Base-by-base conservation (phyloP, 2,329 filamentous ascomycete species). In the Teratosphaeriaceae sp. region DNA sequence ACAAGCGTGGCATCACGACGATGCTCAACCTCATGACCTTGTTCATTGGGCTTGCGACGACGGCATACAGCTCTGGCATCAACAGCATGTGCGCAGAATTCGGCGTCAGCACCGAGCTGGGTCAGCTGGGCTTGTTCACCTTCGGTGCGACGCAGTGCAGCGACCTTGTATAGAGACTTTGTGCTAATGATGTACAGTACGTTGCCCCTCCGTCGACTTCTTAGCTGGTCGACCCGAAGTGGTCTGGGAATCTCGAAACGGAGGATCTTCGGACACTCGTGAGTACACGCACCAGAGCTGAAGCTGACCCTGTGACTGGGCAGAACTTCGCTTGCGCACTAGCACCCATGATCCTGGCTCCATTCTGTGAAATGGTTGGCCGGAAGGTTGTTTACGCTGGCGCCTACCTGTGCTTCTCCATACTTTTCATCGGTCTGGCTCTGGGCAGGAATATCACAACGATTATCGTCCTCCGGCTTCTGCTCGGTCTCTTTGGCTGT, bases 1-100 rank as follows among this genome's bases (percentile, higher is more conserved):
- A 66, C 44, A 74, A 74, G 58, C 59, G 64, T 3, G 66, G 68
- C 49, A 70, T 74, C 48, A 69, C 69, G 2, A 48, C 63, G 3
- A 63, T 73, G 34, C 66, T 75, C 12, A 73, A 71, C 51, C 48
- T 71, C 11, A 75, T 75, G 72, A 74, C 72, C 1, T 62, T 75
- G 7, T 75, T 74, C 58, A 73, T 75, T 45, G 72, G 72, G 56
- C 64, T 74, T 12, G 72, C 72, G n/a, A 75, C 72, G 5, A 75
- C 72, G 3, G 70, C 71, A 9, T 75, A 75, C 61, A 71, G 66
- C 41, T 71, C 70, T 18, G 72, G 71, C 33, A 71, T 75, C 50
- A 53, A 56, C 41, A 59, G 56, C 41, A 75, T 75, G 72, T 60
- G 56, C 11, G 51, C 55, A 24, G 72, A 75, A 0, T 55, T 75